These are phyloP conservation scores for Spathaspora sp. DNA, from an alignment of 1,139 yeast genomes.

Conservation along the genomic window DNA sequence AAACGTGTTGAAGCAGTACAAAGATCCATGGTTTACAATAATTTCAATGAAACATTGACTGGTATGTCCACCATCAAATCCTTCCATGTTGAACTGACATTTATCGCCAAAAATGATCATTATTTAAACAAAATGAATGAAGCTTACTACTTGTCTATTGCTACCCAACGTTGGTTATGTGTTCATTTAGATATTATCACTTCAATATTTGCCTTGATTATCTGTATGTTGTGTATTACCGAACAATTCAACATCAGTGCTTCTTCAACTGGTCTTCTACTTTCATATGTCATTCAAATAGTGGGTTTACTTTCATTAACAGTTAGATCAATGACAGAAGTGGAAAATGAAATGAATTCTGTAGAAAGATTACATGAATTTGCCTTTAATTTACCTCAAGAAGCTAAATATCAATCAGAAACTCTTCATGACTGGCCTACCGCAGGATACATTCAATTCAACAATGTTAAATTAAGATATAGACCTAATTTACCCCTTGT, in stretches of 20 bases:
- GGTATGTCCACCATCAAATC: constrained; percentile 73
- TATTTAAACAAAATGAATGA: constrained; percentile 65
- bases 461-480: constrained; percentile 61
- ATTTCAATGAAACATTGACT: constrained; percentile 68
- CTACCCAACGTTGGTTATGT: constrained; percentile 82
- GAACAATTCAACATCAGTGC: constrained; percentile 58
- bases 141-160: constrained; percentile 63
- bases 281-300: constrained; percentile 55
- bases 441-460: constrained; percentile 51
- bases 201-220: constrained; percentile 44
- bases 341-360: constrained; percentile 79
- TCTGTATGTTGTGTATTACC: constrained; percentile 62
- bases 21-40: constrained; percentile 45
- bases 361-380: constrained; percentile 74
- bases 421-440: constrained; percentile 51
- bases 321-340: constrained; percentile 56
- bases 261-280: constrained; percentile 66
- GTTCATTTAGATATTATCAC: constrained; percentile 62
- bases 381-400: constrained; percentile 46
- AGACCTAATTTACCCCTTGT: constrained; percentile 75
- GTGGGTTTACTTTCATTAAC: constrained; percentile 46
- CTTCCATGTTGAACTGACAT: constrained; percentile 48
- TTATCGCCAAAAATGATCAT: constrained; percentile 46
- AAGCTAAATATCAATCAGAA: constrained; percentile 38
- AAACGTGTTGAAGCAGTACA: constrained; percentile 42